Conservation (phyloP, 1,284 basidiomycete genomes). For the Microbotryum violaceum region DNA sequence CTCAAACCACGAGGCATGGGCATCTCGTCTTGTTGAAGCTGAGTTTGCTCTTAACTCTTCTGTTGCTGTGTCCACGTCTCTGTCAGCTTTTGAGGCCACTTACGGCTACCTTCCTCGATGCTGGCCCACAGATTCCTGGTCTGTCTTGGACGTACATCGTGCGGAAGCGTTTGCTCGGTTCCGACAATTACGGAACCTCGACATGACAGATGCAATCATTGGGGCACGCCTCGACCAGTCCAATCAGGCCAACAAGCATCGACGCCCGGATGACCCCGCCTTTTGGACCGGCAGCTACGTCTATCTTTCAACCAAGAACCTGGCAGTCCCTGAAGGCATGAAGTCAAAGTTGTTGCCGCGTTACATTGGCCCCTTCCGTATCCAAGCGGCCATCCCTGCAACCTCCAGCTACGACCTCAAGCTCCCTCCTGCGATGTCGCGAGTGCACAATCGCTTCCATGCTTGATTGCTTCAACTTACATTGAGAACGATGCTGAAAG, state of each 20-base stretch:
- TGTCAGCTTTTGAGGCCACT: too few relatives aligned
- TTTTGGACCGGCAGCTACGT: slow-evolving; percentile 1
- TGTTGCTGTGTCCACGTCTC: too few relatives aligned
- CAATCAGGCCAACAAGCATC: slow-evolving; percentile 1
- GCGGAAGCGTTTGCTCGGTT: not conserved
- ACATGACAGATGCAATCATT: slow-evolving; percentile 8
- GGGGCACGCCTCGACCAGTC: slow-evolving; percentile 3
- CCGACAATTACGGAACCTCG: not conserved
- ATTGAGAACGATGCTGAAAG: too few relatives aligned
- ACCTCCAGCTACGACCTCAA: slow-evolving; percentile 3
- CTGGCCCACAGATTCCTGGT: too few relatives aligned
- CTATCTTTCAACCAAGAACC: not conserved
- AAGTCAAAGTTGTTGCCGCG: slow-evolving; percentile 3
- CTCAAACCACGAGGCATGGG: slow-evolving; percentile 26
- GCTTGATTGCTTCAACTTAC: too few relatives aligned
- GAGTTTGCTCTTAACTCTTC: too few relatives aligned
- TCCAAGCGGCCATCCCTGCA: not conserved
- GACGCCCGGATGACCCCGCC: not conserved
- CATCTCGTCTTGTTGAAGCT: not conserved
- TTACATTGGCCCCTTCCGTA: slow-evolving; percentile 2
- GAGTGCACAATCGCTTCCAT: too few relatives aligned
- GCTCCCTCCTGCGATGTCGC: too few relatives aligned
- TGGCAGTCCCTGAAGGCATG: not conserved
- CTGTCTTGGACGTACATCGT: too few relatives aligned
- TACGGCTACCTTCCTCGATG: too few relatives aligned